Base-by-base conservation (phyloP, 177 flowering plant species). In the Telopea speciosissima region DNA sequence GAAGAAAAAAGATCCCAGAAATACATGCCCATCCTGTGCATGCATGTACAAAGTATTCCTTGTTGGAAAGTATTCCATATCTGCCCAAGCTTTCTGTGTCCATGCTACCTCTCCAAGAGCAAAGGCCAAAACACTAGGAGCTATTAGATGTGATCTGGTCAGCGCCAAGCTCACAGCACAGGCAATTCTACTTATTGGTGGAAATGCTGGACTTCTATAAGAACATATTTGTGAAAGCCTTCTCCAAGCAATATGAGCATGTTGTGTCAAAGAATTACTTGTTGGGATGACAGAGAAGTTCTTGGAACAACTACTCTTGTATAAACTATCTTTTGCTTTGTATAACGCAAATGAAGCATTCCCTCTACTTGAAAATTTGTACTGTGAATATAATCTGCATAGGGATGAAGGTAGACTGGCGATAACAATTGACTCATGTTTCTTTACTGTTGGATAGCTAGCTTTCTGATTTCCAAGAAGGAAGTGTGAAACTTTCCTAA, bases 161-260 rank as follows among this genome's bases (percentile, higher is more conserved):
- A 83, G 72, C 31, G 88, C 87, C 74, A 89, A 66, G 79, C 81
- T 87, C 70, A 85, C 83, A 66, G 85, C 90, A 78, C 85, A 69
- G 22, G 90, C 87, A 75, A 84, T 79, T 78, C 70, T 81, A 78
- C 79, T 81, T 66, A 86, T 71, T 31, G 88, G 80, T 8, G 82
- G 71, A 31, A 74, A 74, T 72, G 73, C 64, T 49, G 79, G 66
- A 6, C 81, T 72, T 52, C 70, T 66, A 63, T 71, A 73, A 64
- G 76, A 73, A 66, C 77, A 74, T 26, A 73, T 61, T 21, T 73
- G 82, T 68, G 77, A 84, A 33, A 87, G 79, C 79, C 83, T 81
- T 68, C 73, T 87, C 88, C 88, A 83, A 61, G 86, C 82, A 79
- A 81, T 67, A 70, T 79, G 87, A 16, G 88, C 82, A 80, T 74